These are phyloP conservation scores for Theobroma grandiflorum DNA, from an alignment of 441 rosid species.

Conservation along the genomic window DNA sequence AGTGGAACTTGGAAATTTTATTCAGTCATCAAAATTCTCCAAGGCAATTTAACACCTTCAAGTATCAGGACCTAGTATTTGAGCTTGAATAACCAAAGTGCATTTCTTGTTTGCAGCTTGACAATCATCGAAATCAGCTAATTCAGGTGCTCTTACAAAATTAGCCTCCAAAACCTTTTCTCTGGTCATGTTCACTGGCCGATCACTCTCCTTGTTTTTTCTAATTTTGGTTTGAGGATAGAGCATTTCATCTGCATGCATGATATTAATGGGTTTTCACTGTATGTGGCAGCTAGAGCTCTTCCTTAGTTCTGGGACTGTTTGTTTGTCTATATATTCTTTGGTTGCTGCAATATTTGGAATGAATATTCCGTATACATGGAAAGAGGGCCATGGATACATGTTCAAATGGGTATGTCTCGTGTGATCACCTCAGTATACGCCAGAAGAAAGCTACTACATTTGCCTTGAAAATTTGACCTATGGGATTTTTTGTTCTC, in stretches of 20 bases:
- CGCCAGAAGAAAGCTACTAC: not conserved
- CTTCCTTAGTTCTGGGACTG: slow-evolving; percentile 56
- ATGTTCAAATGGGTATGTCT: slow-evolving; percentile 58
- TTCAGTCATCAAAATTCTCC: slow-evolving; percentile 1
- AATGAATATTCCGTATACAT: slow-evolving; percentile 56
- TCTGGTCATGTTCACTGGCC: slow-evolving; percentile 17
- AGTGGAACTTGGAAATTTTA: not conserved
- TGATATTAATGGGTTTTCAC: slow-evolving; percentile 17
- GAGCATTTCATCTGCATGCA: not conserved
- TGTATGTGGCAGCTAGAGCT: slow-evolving; percentile 48
- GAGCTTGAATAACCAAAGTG: slow-evolving; percentile 15
- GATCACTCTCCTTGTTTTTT: not conserved
- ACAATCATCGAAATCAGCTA: slow-evolving; percentile 59
- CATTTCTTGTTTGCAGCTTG: slow-evolving; percentile 44
- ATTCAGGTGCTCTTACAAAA: slow-evolving; percentile 47
- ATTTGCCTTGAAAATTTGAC: not conserved
- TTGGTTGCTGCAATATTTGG: slow-evolving; percentile 61
- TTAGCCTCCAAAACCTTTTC: not conserved
- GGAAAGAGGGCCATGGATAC: slow-evolving; percentile 46
- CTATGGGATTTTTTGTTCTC: not conserved
- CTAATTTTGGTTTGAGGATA: not conserved
- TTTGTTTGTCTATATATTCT: slow-evolving; percentile 56
- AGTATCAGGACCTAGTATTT: not conserved
- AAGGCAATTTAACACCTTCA: slow-evolving; percentile 15
- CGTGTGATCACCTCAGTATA: not conserved